Evolutionary conservation across 129 eudicot species (phyloP).

Genomic region (Tagetes erecta): DNA sequence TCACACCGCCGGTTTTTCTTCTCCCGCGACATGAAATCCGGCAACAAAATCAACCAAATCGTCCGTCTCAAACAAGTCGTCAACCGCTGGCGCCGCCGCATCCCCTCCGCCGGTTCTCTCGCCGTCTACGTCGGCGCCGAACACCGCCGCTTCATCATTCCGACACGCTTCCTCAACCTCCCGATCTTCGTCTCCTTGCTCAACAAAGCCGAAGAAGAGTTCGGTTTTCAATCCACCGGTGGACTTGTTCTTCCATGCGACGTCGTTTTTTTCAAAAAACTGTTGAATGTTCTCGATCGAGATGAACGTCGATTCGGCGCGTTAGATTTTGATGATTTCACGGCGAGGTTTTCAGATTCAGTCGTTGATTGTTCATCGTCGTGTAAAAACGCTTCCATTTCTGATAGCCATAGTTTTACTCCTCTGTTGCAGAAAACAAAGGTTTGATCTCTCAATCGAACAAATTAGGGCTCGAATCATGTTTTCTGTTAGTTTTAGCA

Average conservation of each 20-base stretch:
- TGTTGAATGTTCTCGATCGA: constrained; percentile 36
- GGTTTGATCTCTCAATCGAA: neutral
- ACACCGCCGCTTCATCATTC: constrained; percentile 61
- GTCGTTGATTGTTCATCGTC: constrained; percentile 18
- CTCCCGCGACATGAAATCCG: constrained; percentile 31
- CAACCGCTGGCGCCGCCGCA: constrained; percentile 53
- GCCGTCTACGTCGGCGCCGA: constrained; percentile 59
- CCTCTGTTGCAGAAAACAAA: constrained; percentile 42
- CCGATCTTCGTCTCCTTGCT: constrained; percentile 57
- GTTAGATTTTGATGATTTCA: constrained; percentile 42
- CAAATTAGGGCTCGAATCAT: no score
- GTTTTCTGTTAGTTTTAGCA: no score
- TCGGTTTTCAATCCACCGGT: constrained; percentile 50
- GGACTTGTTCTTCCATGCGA: constrained; percentile 59
- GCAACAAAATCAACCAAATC: constrained; percentile 52
- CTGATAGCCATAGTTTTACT: constrained; percentile 30
- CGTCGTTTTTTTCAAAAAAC: constrained; percentile 34
- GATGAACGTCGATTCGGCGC: constrained; percentile 45
- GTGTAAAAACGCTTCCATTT: constrained; percentile 26
- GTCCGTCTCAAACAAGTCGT: constrained; percentile 61
- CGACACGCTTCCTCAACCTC: constrained; percentile 61
- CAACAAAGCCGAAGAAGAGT: constrained; percentile 64
- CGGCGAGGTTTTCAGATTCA: constrained; percentile 30
- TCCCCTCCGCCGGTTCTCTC: constrained; percentile 45
- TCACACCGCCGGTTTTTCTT: neutral